Base-by-base conservation (phyloP, 2,329 filamentous ascomycete genomes). In the Coniochaeta pulveracea region DNA sequence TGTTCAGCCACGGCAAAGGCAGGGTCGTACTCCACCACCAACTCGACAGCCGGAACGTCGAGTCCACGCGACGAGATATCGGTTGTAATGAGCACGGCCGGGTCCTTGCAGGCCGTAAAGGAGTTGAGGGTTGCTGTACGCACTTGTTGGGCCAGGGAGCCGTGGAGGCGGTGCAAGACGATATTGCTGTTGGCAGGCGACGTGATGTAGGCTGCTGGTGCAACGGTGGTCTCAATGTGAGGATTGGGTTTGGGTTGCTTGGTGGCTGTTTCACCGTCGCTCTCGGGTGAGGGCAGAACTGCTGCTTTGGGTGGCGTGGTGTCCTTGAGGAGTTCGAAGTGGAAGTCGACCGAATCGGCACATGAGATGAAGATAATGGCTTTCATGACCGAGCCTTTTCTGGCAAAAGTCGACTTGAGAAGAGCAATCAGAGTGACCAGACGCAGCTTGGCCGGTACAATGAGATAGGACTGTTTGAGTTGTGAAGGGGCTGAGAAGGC, bases 351-450 rank as follows among this genome's bases (percentile, higher is more conserved):
- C 2, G 85, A 91, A 54, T 98, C 91, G 14, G 91, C 88, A 49
- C 91, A 98, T 9, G 89, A 94, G 31, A 98, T 83, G 60, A 98
- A 98, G 22, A 98, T 69, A 39, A 98, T 95, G 15, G 82, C 84
- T 57, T 98, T 96, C 84, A 93, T 95, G 12, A 93, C 83, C 2
- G 85, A 85, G 1, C 86, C 89, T 54, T 82, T 84, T 12, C 88
- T 73, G 37, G 85, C 79, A 55, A 98, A 96, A 0, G 86, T 78
- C 12, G 85, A 78, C 52, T 89, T 93, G 37, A 98, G 64, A 19
- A 88, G 72, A 1, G 85, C 80, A 17, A 86, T 76, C 14, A 98
- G 68, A 0, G 89, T 88, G 3, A 98, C 89, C 3, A 98, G 65
- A 19, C 91, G 79, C 41, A 95, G 64, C 58, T 98, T 98, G 5